Conservation (phyloP, 768 basidiomycete species). For the Rubroboletus satanas region DNA sequence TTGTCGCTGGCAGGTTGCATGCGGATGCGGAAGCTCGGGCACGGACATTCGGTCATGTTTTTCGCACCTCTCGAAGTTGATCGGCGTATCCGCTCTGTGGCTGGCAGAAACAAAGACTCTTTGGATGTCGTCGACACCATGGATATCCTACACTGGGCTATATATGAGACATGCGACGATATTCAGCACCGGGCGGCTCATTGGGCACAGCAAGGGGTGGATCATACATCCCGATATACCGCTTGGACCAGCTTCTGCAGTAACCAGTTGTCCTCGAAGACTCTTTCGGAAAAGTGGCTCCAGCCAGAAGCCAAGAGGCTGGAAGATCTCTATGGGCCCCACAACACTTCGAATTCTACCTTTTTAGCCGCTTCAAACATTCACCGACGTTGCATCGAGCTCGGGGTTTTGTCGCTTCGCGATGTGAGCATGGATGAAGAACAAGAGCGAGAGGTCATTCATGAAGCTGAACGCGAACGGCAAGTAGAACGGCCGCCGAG, state of each 20-base stretch:
- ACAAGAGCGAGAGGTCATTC: slow-evolving; percentile 47
- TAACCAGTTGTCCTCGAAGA: not conserved
- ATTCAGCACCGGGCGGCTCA: too few relatives aligned
- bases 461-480: slow-evolving; percentile 42
- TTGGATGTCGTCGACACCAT: slow-evolving; percentile 8
- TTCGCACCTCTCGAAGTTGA: too few relatives aligned
- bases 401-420: slow-evolving; percentile 13
- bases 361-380: slow-evolving; percentile 2
- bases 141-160: slow-evolving; percentile 45
- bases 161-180: too few relatives aligned
- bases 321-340: slow-evolving; percentile 32
- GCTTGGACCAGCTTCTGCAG: slow-evolving; percentile 21
- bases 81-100: slow-evolving; percentile 28
- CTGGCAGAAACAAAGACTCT: slow-evolving; percentile 1
- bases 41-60: too few relatives aligned
- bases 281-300: slow-evolving; percentile 32
- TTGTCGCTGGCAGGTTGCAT: too few relatives aligned
- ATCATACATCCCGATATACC: slow-evolving; percentile 28
- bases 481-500: slow-evolving; percentile 36
- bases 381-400: slow-evolving; percentile 11
- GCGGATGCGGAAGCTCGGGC: too few relatives aligned
- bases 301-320: slow-evolving; percentile 38
- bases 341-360: not conserved
- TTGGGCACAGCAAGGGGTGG: too few relatives aligned
- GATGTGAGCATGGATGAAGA: slow-evolving; percentile 40